Conservation (phyloP, 148 eudicot species). For the Fagopyrum homotropicum region DNA sequence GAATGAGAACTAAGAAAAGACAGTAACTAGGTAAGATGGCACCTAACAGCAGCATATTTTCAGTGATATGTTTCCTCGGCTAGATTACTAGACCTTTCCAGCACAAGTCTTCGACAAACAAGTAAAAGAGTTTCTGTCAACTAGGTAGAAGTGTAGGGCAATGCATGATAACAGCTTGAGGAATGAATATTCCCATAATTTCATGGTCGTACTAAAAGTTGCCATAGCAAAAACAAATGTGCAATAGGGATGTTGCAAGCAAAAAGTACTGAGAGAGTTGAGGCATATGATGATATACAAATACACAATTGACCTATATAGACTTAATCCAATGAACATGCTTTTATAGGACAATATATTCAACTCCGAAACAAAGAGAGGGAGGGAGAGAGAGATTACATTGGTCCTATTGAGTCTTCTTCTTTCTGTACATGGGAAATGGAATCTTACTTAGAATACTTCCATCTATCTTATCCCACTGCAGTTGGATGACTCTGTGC, state of each 20-base stretch:
- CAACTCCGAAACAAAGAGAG: neutral
- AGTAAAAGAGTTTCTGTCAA: neutral
- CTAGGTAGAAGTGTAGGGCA: neutral
- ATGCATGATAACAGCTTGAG: neutral
- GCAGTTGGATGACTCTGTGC: slow-evolving; percentile 28
- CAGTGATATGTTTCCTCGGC: neutral
- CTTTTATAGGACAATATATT: neutral
- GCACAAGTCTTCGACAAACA: neutral
- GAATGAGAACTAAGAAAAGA: neutral
- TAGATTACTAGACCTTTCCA: neutral
- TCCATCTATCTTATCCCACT: slow-evolving; percentile 50
- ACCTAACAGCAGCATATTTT: neutral
- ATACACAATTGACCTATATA: neutral
- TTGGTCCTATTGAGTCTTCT: slow-evolving; percentile 60
- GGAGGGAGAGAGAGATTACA: slow-evolving; percentile 26
- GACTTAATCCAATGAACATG: neutral
- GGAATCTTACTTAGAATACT: slow-evolving; percentile 47
- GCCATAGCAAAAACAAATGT: neutral
- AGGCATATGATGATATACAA: too few species aligned
- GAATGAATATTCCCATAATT: neutral
- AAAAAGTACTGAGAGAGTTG: neutral
- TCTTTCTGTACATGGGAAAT: slow-evolving; percentile 41
- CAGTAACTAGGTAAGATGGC: neutral
- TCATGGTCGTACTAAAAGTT: neutral
- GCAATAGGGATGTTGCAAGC: neutral